These are phyloP conservation scores for Fraxinus pennsylvanica DNA, from an alignment of 257 asterid species.

Conservation along the genomic window DNA sequence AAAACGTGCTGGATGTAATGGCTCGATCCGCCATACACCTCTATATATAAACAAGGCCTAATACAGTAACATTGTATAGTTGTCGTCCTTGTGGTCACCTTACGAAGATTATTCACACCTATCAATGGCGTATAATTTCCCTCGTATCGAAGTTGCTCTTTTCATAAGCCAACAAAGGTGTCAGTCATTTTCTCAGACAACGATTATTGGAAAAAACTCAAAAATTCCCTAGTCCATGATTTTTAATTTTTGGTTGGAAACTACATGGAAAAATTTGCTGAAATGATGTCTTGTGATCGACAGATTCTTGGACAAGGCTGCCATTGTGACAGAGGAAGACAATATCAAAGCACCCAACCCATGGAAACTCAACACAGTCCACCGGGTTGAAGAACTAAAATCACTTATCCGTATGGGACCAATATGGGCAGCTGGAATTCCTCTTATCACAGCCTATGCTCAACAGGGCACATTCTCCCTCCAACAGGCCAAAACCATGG, in stretches of 20 bases:
- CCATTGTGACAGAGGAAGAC: constrained; percentile 57
- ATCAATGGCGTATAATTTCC: no score
- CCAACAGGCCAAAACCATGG: constrained; percentile 84
- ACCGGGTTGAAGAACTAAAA: constrained; percentile 85
- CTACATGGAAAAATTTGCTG: not conserved
- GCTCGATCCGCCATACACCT: no score
- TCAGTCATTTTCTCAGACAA: no score
- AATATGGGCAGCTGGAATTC: constrained; percentile 94
- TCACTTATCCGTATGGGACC: constrained; percentile 83
- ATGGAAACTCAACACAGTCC: constrained; percentile 76
- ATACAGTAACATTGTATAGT: no score
- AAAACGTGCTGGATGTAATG: no score
- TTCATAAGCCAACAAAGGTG: no score
- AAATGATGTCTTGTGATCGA: not conserved
- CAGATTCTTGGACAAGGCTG: constrained; percentile 86
- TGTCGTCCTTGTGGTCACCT: no score
- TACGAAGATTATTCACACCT: no score
- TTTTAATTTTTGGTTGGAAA: no score
- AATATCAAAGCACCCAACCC: constrained; percentile 53
- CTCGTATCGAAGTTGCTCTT: no score
- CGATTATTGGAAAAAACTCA: no score
- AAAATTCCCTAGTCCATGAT: not conserved
- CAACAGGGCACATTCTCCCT: constrained; percentile 81
- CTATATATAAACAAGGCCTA: no score
- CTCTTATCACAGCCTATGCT: constrained; percentile 69